Percentiles rank a stretch among this genome's conserved stretches.
These are phyloP conservation scores for Ampelocalamus luodianensis DNA, from an alignment of 176 grass and related monocot species.

Conservation along the genomic window DNA sequence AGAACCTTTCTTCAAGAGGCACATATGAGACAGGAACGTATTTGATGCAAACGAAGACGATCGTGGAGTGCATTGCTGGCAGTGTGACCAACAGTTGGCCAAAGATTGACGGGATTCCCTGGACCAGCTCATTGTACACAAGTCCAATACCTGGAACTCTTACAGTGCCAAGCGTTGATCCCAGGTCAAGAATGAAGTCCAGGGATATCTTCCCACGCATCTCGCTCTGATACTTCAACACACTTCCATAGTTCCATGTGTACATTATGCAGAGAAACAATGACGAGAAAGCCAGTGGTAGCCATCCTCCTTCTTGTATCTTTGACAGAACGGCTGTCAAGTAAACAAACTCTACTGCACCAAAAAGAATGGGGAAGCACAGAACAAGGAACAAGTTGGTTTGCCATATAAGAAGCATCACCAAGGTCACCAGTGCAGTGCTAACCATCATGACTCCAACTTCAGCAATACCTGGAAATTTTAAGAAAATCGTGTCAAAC, in stretches of 20 bases:
- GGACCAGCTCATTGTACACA: slow-evolving; percentile 95
- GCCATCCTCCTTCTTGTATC: slow-evolving; percentile 89
- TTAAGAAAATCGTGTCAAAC: neutral
- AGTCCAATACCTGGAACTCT: slow-evolving; percentile 94
- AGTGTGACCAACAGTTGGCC: slow-evolving; percentile 81
- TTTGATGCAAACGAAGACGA: slow-evolving; percentile 97
- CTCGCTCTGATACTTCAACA: slow-evolving; percentile 95
- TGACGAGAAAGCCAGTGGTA: slow-evolving; percentile 82
- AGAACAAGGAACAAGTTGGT: slow-evolving; percentile 75
- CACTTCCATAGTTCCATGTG: slow-evolving; percentile 96
- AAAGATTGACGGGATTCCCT: slow-evolving; percentile 91
- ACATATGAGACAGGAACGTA: slow-evolving; percentile 83
- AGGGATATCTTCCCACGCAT: slow-evolving; percentile 94
- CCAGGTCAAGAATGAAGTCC: slow-evolving; percentile 76
- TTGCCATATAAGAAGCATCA: slow-evolving; percentile 99
- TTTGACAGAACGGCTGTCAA: slow-evolving; percentile 87
- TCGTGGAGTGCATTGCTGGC: slow-evolving; percentile 84
- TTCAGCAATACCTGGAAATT: slow-evolving; percentile 82
- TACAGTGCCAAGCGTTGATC: slow-evolving; percentile 82
- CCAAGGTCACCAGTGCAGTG: slow-evolving; percentile 88
- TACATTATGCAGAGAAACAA: slow-evolving; percentile 93
- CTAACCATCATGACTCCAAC: slow-evolving; percentile 99
- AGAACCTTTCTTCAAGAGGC: slow-evolving; percentile 83
- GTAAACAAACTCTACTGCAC: slow-evolving; percentile 76
- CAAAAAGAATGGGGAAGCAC: slow-evolving; percentile 81